Evolutionary conservation across 176 grass and related monocot species (phyloP).

Genomic region (Oryza punctata): DNA sequence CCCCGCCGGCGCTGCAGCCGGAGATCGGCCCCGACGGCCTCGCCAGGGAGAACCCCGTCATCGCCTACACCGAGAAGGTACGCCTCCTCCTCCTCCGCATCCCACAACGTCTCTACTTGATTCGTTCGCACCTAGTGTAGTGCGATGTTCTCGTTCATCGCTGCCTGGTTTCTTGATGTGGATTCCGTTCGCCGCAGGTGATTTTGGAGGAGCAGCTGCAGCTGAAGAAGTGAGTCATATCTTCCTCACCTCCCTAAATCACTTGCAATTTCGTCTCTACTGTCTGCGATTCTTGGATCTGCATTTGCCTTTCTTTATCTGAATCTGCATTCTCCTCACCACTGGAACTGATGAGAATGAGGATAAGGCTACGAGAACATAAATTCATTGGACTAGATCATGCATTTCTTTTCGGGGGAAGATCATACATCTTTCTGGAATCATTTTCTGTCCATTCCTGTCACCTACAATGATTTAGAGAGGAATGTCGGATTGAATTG

Average conservation of each 20-base stretch:
- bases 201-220: slow-evolving; percentile 91
- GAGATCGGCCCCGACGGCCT: slow-evolving; percentile 95
- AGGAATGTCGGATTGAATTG: not conserved
- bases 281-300: slow-evolving; percentile 21
- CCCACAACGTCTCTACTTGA: not conserved
- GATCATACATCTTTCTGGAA: not conserved
- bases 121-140: not conserved
- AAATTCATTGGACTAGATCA: not conserved
- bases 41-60: slow-evolving; percentile 64
- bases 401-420: not conserved
- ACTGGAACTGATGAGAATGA: not conserved
- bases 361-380: not conserved
- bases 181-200: slow-evolving; percentile 41
- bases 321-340: not conserved
- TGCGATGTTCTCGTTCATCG: not conserved
- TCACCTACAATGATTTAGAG: not conserved
- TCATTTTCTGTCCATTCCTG: not conserved
- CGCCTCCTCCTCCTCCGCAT: not conserved
- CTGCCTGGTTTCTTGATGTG: slow-evolving; percentile 31
- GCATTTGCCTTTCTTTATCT: slow-evolving; percentile 18
- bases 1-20: slow-evolving; percentile 36
- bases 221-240: slow-evolving; percentile 75
- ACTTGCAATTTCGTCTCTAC: slow-evolving; percentile 16
- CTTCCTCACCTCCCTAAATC: not conserved
- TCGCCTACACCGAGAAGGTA: slow-evolving; percentile 98